Base-by-base conservation (phyloP, 2,329 filamentous ascomycete genomes). In the Paraphaeosphaeria minitans region DNA sequence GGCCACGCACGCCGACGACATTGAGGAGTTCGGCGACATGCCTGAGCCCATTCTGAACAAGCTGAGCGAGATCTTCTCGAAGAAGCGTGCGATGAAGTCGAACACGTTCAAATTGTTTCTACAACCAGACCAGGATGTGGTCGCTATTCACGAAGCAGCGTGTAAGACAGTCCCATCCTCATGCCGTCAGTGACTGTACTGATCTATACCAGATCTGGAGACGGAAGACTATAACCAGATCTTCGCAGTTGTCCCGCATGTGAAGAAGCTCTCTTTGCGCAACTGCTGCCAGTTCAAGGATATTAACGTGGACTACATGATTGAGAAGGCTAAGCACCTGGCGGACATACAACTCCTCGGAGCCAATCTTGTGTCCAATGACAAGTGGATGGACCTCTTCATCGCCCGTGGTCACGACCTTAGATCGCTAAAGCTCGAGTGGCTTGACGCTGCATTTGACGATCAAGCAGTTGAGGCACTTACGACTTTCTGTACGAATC, bases 221-320 rank as follows among this genome's bases (percentile, higher is more conserved):
- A 84, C 86, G 2, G 86, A 93, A 64, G 92, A 98, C 69, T 93
- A 90, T 64, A 84, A 91, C 49, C 85, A 88, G 63, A 91, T 97
- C 43, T 93, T 97, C 62, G 89, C 92, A 53, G 83, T 87, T 2
- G 88, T 90, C 57, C 87, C 91, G 0, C 82, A 82, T 6, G 80
- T 97, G 55, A 86, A 86, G 67, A 84, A 84, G 45, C 82, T 97
- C 57, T 90, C 92, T 64, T 80, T 96, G 12, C 87, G 90, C 50
- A 94, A 93, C 69, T 92, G 89, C n/a, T 91, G 95, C 51, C 93
- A 97, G 71, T 89, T 97, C 82, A 97, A 96, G 76, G 90, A 97
- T 69, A 82, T 83, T 41, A 90, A 93, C 43, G 84, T 97, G 76
- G 86, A 92, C 53, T 97, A 94, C 74, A 85, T 97, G 69, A 81